phyloP scores from a whole-genome alignment of 192 early-diverging fungal species.

The Kickxella alabastrina region DNA sequence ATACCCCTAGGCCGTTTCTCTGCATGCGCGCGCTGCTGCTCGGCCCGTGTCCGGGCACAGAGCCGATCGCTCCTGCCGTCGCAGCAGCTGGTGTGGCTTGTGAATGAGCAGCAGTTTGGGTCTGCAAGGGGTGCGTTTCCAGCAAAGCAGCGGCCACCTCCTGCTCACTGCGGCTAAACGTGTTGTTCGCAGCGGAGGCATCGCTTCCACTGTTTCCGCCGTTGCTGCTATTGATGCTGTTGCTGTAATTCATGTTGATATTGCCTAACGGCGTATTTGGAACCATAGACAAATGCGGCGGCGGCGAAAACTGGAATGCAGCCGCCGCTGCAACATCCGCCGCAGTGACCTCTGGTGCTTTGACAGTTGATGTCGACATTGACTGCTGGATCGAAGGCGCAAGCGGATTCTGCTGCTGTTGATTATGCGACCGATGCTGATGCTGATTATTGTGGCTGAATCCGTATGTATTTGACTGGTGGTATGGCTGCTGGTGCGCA shows the following conservation, averaged over 20 bases:
- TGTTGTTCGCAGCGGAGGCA: not conserved
- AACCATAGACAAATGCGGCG: not conserved
- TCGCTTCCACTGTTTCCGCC: too few species aligned
- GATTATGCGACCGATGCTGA: constrained; percentile 5
- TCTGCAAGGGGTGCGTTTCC: too few species aligned
- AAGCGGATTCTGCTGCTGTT: not conserved
- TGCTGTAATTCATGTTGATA: too few species aligned
- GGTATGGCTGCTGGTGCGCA: constrained; percentile 5
- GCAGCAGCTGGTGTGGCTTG: too few species aligned
- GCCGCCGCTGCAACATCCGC: constrained; percentile 12
- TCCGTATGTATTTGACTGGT: not conserved
- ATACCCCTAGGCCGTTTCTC: too few species aligned
- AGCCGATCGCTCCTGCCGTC: too few species aligned
- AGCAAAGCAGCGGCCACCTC: too few species aligned
- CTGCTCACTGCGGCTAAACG: not conserved
- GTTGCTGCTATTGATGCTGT: not conserved
- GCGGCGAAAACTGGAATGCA: constrained; percentile 38
- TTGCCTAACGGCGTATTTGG: too few species aligned
- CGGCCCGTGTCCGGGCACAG: too few species aligned
- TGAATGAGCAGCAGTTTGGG: not conserved
- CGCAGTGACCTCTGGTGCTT: not conserved
- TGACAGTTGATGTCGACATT: not conserved
- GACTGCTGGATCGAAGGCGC: constrained; percentile 4
- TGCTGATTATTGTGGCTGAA: constrained; percentile 7
- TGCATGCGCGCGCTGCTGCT: too few species aligned